phyloP scores from a whole-genome alignment of 495 filamentous ascomycete species.

The Bacidia gigantensis region DNA sequence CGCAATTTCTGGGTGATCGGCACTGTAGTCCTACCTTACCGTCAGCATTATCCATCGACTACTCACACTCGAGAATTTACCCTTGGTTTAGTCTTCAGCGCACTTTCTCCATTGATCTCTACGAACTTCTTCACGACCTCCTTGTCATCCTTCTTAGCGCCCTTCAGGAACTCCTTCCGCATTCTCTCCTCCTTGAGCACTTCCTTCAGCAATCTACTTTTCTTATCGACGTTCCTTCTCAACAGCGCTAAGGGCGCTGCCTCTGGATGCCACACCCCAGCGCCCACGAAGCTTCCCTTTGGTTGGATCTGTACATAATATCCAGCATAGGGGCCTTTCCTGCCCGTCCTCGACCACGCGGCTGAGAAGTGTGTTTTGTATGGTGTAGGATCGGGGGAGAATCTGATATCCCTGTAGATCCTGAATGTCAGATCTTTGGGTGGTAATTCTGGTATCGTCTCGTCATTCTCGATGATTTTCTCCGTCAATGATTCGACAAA shows the following conservation, averaged over 20 bases:
- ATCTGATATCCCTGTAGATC: constrained; percentile 72
- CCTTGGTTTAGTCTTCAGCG: constrained; percentile 76
- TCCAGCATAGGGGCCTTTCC: constrained; percentile 73
- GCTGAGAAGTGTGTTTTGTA: constrained; percentile 82
- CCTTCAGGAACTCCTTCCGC: constrained; percentile 48
- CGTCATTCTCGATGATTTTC: constrained; percentile 54
- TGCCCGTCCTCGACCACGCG: constrained; percentile 73
- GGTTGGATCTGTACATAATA: constrained; percentile 65
- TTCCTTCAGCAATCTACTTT: constrained; percentile 49
- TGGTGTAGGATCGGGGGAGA: constrained; percentile 64
- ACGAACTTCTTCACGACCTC: constrained; percentile 55
- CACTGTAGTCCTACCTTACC: constrained; percentile 48
- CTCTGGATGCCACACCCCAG: constrained; percentile 68
- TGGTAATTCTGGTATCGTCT: constrained; percentile 71
- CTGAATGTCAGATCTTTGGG: constrained; percentile 73
- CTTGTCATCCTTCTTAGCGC: constrained; percentile 38
- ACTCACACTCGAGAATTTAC: constrained; percentile 31
- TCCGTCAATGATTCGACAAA: constrained; percentile 58
- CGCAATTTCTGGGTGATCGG: constrained; percentile 59
- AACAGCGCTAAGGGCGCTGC: constrained; percentile 44
- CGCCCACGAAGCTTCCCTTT: constrained; percentile 39
- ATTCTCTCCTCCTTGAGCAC: constrained; percentile 46
- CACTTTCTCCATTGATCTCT: constrained; percentile 49
- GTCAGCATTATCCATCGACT: constrained; percentile 7
- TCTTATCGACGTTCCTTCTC: constrained; percentile 58